Evolutionary conservation across 768 basidiomycete genomes (phyloP).

Genomic region (Hebeloma cylindrosporum): DNA sequence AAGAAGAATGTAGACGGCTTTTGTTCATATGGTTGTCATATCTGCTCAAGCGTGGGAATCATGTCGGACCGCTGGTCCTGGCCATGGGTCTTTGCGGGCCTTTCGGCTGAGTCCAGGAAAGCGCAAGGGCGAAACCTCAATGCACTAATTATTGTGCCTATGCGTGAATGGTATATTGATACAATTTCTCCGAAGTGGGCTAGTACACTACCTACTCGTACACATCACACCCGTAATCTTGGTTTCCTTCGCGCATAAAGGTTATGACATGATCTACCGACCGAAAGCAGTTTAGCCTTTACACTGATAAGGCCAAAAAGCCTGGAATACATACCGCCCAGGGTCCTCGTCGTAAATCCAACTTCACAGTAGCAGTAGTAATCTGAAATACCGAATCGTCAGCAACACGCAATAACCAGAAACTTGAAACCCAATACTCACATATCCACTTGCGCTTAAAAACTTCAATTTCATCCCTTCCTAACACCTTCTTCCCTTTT

Average conservation of each 20-base stretch:
- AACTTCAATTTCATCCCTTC: conserved; percentile 61
- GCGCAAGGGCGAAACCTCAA: too few species aligned
- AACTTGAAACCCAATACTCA: conserved; percentile 30
- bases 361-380: conserved; percentile 69
- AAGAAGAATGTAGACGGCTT: too few species aligned
- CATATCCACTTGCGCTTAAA: conserved; percentile 78
- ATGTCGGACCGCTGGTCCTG: too few species aligned
- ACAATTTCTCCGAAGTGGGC: too few species aligned
- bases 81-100: too few species aligned
- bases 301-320: neutral
- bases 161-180: too few species aligned
- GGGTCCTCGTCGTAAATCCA: conserved; percentile 65
- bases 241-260: conserved; percentile 63
- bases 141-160: too few species aligned
- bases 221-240: conserved; percentile 54
- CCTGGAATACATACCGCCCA: conserved; percentile 51
- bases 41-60: too few species aligned
- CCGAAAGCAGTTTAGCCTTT: neutral
- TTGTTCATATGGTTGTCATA: too few species aligned
- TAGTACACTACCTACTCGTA: too few species aligned
- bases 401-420: neutral
- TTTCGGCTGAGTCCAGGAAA: too few species aligned
- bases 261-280: conserved; percentile 64
- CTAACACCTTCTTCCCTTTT: conserved; percentile 20
- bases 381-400: conserved; percentile 16